Evolutionary conservation across 176 grass and related monocot species (phyloP), one percentile per base, ranked within the genome.

Genomic region (Urochloa ruziziensis): DNA sequence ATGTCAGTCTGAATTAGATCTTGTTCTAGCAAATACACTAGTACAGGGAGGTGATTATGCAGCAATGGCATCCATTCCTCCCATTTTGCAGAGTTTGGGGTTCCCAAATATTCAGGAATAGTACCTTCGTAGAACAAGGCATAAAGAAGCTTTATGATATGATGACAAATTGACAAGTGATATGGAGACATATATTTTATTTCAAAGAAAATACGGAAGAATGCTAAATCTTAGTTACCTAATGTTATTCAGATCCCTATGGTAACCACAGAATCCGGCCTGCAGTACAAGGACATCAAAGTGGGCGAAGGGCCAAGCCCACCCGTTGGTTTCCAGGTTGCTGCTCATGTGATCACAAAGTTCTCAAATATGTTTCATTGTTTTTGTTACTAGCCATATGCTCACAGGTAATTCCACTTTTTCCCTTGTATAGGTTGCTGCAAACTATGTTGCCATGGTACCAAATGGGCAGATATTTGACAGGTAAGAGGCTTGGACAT

Each of bases 401-500:
- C 9, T 51, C 23, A 36, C 9, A 27, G 0, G 36, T 61, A 2
- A 1, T 39, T 40, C 57, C 30, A 21, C 46, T 53, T 62, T n/a
- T 62, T 79, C 62, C 39, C 32, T 54, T 93, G 49, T 79, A 97
- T 79, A 97, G 95, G 96, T 98, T 86, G 96, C 93, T 74, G 96
- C 96, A 83, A 98, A 98, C 34, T 98, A 93, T 81, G 85, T 98
- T 66, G 96, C 96, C 15, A 95, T 98, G 93, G 87, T 98, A 61
- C 91, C 85, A 23, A 84, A 51, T 54, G 93, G 96, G n/a, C 93
- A 98, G 83, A 93, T 98, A 53, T 98, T 98, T 23, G 93, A 95
- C 80, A 98, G 93, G 96, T 98, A 58, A 23, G 46, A 32, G n/a
- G n/a, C n/a, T 28, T 57, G 10, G 10, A 15, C 7, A 27, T 44